Base-by-base conservation (phyloP, 179 eudicot species). In the Actinidia arguta region DNA sequence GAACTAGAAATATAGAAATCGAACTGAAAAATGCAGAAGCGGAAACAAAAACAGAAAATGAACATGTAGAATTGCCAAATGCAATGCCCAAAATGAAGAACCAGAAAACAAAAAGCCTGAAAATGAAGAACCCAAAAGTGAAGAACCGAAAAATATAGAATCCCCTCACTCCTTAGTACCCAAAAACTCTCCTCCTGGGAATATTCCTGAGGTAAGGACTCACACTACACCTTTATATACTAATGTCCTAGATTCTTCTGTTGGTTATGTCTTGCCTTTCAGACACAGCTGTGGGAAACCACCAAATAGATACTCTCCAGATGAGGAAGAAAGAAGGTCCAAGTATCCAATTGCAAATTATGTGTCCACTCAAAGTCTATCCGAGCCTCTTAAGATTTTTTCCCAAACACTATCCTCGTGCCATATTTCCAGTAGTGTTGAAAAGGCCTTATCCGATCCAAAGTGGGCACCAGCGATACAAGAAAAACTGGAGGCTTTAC, bases 301-400 rank as follows among this genome's bases (percentile, higher is more conserved):
- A 12, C 66, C 66, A 7, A 50, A 66, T n/a, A 16, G 75, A 17
- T 79, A 68, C 48, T 68, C 63, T 6, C 62, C 25, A 20, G 55
- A 71, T n/a, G 13, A 18, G 1, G 75, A 71, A 3, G 61, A 48
- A 66, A 42, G 59, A 66, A 20, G 25, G 42, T 64, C 22, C 6
- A 78, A 66, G 61, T 78, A 78, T 46, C 63, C 81, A 16, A 79
- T 79, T 25, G 27, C 82, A 10, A 79, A 79, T 50, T 66, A 79
- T 16, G 75, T 79, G 50, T 5, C 62, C 5, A 79, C 81, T 46
- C 58, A 64, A 24, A 9, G 68, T 22, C 46, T 66, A 4, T 31
- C 46, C 20, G 9, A 31, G 18, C 71, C 71, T 1, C 17, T 66
- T 17, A 66, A 66, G 71, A 31, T 18, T 3, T 66, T 66, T 13